Percentiles rank a stretch among this genome's conserved stretches.
Evolutionary conservation across 2,329 filamentous ascomycete genomes (phyloP).

Genomic region (Helotiales sp.): DNA sequence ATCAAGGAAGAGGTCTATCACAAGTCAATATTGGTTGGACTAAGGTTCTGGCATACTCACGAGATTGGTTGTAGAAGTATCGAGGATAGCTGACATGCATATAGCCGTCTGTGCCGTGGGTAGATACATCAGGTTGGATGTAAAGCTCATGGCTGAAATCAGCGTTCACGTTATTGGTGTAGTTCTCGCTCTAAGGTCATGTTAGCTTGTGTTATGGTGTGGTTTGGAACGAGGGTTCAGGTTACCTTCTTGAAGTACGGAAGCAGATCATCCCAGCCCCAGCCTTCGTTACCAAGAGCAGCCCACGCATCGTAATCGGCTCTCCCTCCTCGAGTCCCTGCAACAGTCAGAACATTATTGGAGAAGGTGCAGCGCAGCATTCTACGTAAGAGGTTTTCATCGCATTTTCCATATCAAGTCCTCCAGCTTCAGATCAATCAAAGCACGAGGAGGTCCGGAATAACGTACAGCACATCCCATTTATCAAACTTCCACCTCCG

Average conservation of each 20-base stretch:
- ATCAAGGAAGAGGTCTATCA: constrained; percentile 5
- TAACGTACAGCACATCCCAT: constrained; percentile 45
- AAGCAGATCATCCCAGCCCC: constrained; percentile 47
- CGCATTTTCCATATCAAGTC: background rate
- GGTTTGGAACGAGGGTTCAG: background rate
- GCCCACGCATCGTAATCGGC: constrained; percentile 52
- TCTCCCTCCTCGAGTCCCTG: constrained; percentile 42
- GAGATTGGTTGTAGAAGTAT: constrained; percentile 46
- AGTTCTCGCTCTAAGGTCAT: constrained; percentile 30
- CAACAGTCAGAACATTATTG: constrained; percentile 32
- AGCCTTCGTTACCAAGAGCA: constrained; percentile 50
- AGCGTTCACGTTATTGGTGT: constrained; percentile 45
- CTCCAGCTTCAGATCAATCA: too few species aligned
- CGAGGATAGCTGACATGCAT: constrained; percentile 48
- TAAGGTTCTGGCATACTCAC: constrained; percentile 20
- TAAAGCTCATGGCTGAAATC: constrained; percentile 41
- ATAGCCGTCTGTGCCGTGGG: constrained; percentile 46
- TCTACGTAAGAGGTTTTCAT: background rate
- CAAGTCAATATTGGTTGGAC: background rate
- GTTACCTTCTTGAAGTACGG: constrained; percentile 19
- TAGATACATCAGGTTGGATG: constrained; percentile 43
- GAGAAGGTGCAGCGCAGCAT: background rate
- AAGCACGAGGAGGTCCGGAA: background rate
- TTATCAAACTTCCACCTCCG: constrained; percentile 49
- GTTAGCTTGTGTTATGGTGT: background rate